Evolutionary conservation across 2,329 filamentous ascomycete genomes (phyloP).

Genomic region (Myriosclerotinia duriaeana): DNA sequence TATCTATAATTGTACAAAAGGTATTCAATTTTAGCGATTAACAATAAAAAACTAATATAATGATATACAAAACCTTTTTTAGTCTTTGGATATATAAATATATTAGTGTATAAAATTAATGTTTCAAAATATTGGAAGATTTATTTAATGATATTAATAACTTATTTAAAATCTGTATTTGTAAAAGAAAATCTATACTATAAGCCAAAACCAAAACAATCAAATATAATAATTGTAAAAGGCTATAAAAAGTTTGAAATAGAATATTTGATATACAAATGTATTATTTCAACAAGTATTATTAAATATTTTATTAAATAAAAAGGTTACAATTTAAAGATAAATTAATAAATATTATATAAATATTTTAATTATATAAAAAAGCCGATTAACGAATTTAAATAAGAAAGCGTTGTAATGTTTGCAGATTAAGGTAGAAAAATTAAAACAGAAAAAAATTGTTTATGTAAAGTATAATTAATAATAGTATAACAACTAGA

Average conservation of each 20-base stretch:
- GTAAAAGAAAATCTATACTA: neutral
- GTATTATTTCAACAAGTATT: neutral
- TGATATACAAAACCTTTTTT: neutral
- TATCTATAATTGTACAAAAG: no score
- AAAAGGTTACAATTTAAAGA: neutral
- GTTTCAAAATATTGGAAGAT: neutral
- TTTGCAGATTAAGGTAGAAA: no score
- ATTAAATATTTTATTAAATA: neutral
- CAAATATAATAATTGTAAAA: no score
- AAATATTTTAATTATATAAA: neutral
- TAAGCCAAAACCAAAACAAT: no score
- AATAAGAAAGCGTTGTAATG: no score
- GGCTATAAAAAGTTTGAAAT: no score
- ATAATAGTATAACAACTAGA: no score
- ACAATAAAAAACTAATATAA: no score
- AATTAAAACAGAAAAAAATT: no score
- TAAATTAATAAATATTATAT: neutral
- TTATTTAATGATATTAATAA: neutral
- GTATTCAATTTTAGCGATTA: no score
- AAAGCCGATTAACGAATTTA: neutral
- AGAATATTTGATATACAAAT: neutral
- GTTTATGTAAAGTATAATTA: no score
- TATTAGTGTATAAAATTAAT: neutral
- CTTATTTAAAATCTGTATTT: neutral
- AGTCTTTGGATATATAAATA: neutral